phyloP scores from a whole-genome alignment of 2,329 filamentous ascomycete species.

The Colletotrichum cereale region DNA sequence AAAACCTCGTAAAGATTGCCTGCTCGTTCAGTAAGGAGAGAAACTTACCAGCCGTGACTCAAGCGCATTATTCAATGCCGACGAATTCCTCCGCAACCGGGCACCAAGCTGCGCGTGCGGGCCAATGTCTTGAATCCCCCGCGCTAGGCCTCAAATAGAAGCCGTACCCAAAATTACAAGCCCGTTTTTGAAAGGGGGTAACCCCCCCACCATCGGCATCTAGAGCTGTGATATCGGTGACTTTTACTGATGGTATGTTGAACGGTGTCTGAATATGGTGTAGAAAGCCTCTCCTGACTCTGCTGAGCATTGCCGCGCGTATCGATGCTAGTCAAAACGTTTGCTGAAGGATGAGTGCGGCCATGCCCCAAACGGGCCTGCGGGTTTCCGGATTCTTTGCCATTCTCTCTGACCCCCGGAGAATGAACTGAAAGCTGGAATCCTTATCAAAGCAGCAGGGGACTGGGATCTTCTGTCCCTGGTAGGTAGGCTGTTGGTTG shows the following conservation, averaged over 20 bases:
- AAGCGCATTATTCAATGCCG: background rate
- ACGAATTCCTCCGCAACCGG: background rate
- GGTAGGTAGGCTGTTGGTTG: background rate
- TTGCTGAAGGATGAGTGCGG: background rate
- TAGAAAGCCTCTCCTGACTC: background rate
- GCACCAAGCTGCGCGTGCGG: background rate
- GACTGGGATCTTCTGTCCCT: background rate
- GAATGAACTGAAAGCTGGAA: background rate
- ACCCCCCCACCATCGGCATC: no score
- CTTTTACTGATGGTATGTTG: background rate
- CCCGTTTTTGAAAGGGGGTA: background rate
- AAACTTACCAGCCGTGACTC: background rate
- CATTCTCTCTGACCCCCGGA: background rate
- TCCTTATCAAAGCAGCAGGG: background rate
- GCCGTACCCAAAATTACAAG: background rate
- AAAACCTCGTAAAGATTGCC: background rate
- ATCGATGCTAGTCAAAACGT: background rate
- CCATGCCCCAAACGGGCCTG: background rate
- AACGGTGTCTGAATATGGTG: background rate
- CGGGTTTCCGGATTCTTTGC: background rate
- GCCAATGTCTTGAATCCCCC: background rate
- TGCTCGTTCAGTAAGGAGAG: background rate
- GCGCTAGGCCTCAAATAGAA: background rate
- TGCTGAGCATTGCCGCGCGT: background rate
- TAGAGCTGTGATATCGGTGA: background rate